Conservation (phyloP, 495 filamentous ascomycete genomes). For the Penicillium daleae region DNA sequence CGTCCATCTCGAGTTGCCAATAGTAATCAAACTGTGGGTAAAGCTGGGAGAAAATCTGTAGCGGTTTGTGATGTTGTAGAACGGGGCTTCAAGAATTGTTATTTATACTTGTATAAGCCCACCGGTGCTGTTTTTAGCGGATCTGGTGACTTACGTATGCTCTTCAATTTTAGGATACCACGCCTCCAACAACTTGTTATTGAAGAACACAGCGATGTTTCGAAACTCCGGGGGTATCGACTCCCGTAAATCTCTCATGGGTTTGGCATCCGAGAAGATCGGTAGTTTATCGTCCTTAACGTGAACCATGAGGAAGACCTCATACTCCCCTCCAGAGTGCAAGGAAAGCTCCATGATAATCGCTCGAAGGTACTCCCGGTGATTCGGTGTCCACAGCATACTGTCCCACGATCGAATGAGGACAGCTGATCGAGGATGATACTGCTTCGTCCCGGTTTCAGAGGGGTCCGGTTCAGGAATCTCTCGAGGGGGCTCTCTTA, state of each 20-base stretch:
- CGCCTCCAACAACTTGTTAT: constrained; percentile 40
- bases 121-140: background rate
- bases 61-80: constrained; percentile 38
- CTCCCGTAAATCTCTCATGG: constrained; percentile 50
- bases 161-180: constrained; percentile 36
- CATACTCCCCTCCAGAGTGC: constrained; percentile 74
- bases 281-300: constrained; percentile 61
- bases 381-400: constrained; percentile 70
- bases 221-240: constrained; percentile 67
- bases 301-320: constrained; percentile 76
- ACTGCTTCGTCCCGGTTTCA: constrained; percentile 10
- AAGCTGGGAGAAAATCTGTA: constrained; percentile 61
- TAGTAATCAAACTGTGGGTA: constrained; percentile 74
- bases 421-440: constrained; percentile 62
- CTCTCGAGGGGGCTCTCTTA: constrained; percentile 19
- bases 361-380: constrained; percentile 71
- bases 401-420: constrained; percentile 70
- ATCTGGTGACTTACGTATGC: constrained; percentile 26
- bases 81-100: constrained; percentile 19
- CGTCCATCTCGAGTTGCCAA: constrained; percentile 80
- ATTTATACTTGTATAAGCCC: background rate
- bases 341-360: constrained; percentile 74
- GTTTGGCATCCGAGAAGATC: constrained; percentile 53
- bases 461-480: background rate
- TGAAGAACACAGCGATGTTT: constrained; percentile 70